phyloP scores from a whole-genome alignment of 352 stramenopile species.

The Pseudoperonospora humuli region DNA sequence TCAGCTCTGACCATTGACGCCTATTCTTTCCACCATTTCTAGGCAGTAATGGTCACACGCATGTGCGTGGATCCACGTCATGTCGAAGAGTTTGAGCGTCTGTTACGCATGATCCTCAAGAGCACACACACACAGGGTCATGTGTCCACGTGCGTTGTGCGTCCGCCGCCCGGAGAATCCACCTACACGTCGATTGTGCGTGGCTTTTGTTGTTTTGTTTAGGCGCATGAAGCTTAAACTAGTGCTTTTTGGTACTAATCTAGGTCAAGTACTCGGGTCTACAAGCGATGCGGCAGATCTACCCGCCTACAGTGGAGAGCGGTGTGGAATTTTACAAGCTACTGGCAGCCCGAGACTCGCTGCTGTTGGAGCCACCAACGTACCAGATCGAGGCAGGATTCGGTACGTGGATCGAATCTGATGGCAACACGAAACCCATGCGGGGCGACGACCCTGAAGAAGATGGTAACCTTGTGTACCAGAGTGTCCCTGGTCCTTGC shows the following conservation, averaged over 20 bases:
- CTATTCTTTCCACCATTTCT: background rate
- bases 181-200: constrained; percentile 81
- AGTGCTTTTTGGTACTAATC: constrained; percentile 1
- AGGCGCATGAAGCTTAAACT: background rate
- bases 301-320: constrained; percentile 51
- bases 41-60: constrained; percentile 78
- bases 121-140: constrained; percentile 71
- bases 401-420: constrained; percentile 75
- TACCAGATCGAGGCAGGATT: constrained; percentile 83
- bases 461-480: constrained; percentile 59
- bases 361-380: constrained; percentile 66
- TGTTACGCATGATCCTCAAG: constrained; percentile 75
- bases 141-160: constrained; percentile 76
- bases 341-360: constrained; percentile 59
- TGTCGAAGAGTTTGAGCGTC: constrained; percentile 69
- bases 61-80: constrained; percentile 71
- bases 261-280: constrained; percentile 78
- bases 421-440: constrained; percentile 77
- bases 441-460: constrained; percentile 57
- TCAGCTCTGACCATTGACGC: background rate
- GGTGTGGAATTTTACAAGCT: constrained; percentile 77
- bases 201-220: constrained; percentile 9
- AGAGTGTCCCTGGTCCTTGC: constrained; percentile 65
- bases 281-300: constrained; percentile 66
- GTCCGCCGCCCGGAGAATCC: constrained; percentile 58